Base-by-base conservation (phyloP, 495 filamentous ascomycete genomes). In the Copromyces sp. region DNA sequence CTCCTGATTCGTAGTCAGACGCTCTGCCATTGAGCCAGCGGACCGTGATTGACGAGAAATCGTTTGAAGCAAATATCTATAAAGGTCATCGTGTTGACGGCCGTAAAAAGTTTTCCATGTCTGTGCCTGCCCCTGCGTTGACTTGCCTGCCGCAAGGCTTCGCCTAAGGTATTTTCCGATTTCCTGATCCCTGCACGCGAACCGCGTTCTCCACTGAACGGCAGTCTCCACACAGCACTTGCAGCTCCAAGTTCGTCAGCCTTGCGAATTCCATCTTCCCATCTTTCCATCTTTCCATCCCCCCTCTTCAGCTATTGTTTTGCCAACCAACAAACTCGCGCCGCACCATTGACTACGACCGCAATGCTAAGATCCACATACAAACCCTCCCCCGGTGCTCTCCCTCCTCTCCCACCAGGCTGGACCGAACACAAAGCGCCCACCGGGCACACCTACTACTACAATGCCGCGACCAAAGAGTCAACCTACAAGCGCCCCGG, bases 341-440 rank as follows among this genome's bases (percentile, higher is more conserved):
- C 29, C 1, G 7, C 14, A 44, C 42, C 42, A 45, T 45, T 9
- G 17, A 20, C 42, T 7, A 45, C 42, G 6, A 45, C 17, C 40
- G 68, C 59, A 32, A 90, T 90, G 90, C 76, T 91, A 68, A 90
- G 90, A 69, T 90, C 89, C 1, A 91, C 90, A 8, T 86, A 90
- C 79, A 87, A 86, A 71, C 84, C 86, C 12, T 82, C 82, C 17
- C 69, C 78, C 39, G 78, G 76, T 42, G 42, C 74, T n/a, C 74
- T 83, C 40, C 84, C 85, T 68, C 89, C 92, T 20, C 83, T 97
- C 4, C 90, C 90, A 9, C 86, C 89, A 32, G 95, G 93, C 32
- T 98, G 94, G 94, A 93, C 93, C 37, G 93, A 97, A 81, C 94
- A 98, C 82, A 94, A 91, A 84, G 93, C 95, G 72, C 94, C 94